Evolutionary conservation across 31 red algal genomes (phyloP).

Genomic region (Odonthalia washingtoniensis): DNA sequence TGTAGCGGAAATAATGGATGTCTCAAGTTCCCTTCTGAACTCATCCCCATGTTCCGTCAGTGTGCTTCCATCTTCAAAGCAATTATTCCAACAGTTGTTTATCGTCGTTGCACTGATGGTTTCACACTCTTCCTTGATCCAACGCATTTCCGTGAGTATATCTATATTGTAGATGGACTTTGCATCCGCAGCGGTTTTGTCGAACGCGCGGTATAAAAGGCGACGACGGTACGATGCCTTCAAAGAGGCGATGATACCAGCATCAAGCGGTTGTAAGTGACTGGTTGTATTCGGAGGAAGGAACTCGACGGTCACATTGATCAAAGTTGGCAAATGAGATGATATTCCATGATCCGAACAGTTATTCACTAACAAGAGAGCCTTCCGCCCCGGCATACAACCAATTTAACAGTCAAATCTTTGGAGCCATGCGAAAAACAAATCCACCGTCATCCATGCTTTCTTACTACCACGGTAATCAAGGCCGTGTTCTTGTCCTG

Average conservation of each 20-base stretch:
- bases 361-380: constrained; percentile 24
- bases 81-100: no score
- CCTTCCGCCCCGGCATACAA: not conserved
- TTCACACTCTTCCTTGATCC: no score
- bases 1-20: no score
- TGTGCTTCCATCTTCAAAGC: no score
- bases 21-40: no score
- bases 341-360: not conserved
- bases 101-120: no score
- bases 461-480: constrained; percentile 32
- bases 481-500: no score
- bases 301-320: not conserved
- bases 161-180: constrained; percentile 31
- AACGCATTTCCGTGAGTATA: constrained; percentile 17
- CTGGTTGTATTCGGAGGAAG: constrained; percentile 30
- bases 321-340: not conserved
- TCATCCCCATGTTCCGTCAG: no score
- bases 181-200: not conserved
- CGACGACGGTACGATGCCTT: not conserved
- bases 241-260: constrained; percentile 1
- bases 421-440: constrained; percentile 23
- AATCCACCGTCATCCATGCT: constrained; percentile 6
- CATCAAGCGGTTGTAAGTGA: constrained; percentile 35
- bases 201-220: not conserved
- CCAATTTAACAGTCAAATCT: constrained; percentile 10